A percentile compares a stretch with the other conserved stretches of the same genome.
Conservation (phyloP, 2,329 filamentous ascomycete genomes). For the Parastagonospora nodorum region DNA sequence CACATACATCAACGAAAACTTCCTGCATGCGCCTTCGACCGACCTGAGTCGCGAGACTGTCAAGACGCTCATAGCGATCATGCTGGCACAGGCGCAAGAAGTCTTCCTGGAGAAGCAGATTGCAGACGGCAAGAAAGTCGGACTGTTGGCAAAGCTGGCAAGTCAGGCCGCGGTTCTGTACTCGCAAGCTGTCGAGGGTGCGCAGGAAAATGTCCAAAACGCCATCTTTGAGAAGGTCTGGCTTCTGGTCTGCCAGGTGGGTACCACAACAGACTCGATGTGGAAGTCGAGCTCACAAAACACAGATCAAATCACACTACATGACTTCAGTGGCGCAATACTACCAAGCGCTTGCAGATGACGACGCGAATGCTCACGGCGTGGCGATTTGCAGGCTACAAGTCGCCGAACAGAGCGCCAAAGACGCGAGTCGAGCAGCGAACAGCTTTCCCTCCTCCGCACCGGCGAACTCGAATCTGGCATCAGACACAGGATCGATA, state of each 20-base stretch:
- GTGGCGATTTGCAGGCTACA: constrained; percentile 82
- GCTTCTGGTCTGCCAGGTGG: constrained; percentile 79
- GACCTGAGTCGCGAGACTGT: constrained; percentile 95
- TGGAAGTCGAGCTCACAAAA: constrained; percentile 29
- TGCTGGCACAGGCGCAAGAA: constrained; percentile 94
- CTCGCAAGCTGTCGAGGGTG: constrained; percentile 82
- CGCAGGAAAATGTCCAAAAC: constrained; percentile 89
- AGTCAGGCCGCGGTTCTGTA: constrained; percentile 91
- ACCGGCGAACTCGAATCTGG: constrained; percentile 80
- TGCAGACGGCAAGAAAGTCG: constrained; percentile 88
- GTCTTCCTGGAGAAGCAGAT: constrained; percentile 98
- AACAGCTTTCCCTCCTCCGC: constrained; percentile 80
- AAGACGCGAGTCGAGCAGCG: constrained; percentile 77
- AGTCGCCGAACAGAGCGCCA: constrained; percentile 76
- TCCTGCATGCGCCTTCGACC: constrained; percentile 94
- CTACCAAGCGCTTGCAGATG: constrained; percentile 89
- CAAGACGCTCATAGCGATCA: constrained; percentile 89
- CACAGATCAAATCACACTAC: constrained; percentile 74
- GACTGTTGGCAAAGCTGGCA: constrained; percentile 87
- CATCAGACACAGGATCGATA: constrained; percentile 74
- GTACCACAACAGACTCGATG: constrained; percentile 19
- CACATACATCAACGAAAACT: constrained; percentile 99
- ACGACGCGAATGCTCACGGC: constrained; percentile 86
- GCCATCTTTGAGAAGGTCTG: constrained; percentile 95
- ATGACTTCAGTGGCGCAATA: constrained; percentile 88